Evolutionary conservation across 352 stramenopile genomes (phyloP).

Genomic region (Phytopythium boreale): DNA sequence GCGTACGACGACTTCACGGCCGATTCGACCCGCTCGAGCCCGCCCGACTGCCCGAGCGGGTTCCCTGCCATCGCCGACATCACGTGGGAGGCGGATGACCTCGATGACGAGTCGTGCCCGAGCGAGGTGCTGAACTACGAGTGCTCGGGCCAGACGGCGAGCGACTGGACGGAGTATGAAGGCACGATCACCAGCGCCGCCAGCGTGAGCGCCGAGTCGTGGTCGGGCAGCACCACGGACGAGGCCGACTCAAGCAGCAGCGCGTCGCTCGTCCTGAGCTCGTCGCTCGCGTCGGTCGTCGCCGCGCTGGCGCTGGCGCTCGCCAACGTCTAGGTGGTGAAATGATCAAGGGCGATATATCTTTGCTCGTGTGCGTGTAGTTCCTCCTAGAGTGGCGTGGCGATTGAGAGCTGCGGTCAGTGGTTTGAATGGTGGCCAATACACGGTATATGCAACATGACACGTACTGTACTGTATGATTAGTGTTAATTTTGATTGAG

Average conservation of each 20-base stretch:
- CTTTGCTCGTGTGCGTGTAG: background rate
- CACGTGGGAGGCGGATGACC: constrained; percentile 28
- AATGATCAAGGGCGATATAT: background rate
- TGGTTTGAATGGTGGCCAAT: background rate
- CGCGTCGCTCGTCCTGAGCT: constrained; percentile 16
- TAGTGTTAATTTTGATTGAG: too few species aligned
- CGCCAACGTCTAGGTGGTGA: background rate
- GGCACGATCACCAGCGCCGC: constrained; percentile 26
- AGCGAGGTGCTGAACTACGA: constrained; percentile 34
- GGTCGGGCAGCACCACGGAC: constrained; percentile 10
- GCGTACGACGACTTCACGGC: constrained; percentile 32
- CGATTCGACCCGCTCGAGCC: constrained; percentile 15
- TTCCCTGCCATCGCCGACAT: constrained; percentile 26
- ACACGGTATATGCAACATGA: too few species aligned
- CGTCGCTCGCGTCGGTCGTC: constrained; percentile 14
- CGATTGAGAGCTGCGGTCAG: background rate
- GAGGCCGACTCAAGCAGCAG: constrained; percentile 8
- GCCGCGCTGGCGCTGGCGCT: constrained; percentile 11
- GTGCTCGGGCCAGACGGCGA: constrained; percentile 41
- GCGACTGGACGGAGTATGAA: constrained; percentile 38
- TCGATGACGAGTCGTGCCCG: constrained; percentile 26
- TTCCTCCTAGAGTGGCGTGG: background rate
- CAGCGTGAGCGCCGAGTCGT: constrained; percentile 17
- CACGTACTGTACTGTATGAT: too few species aligned
- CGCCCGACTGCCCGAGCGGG: constrained; percentile 22